Base-by-base conservation (phyloP, 345 rosid species). In the Bruguiera sexangula region DNA sequence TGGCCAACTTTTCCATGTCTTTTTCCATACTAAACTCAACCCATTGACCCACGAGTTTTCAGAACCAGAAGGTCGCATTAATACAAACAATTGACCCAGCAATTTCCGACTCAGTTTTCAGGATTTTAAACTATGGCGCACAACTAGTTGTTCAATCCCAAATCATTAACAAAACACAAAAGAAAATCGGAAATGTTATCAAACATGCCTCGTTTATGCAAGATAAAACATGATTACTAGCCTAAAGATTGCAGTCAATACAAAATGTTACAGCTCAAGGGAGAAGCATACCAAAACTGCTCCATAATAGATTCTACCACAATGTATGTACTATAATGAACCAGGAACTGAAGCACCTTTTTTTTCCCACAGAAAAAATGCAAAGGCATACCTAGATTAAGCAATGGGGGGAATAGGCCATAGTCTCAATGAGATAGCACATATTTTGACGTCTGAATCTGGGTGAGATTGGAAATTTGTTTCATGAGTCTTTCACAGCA, bases 401-500 rank as follows among this genome's bases (percentile, higher is more conserved):
- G 66, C 27, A 72, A 63, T 13, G 61, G 63, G 68, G 68, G 60
- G 53, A 21, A 69, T 63, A 60, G 67, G 63, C 50, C 73, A 69
- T 68, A 57, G 69, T 60, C 67, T 69, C 43, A 10, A 62, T 34
- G 19, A 24, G 50, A 52, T 20, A 53, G 30, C 62, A 63, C 21
- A 46, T 27, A 20, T 10, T 36, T 39, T 72, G 39, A 8, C 65
- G 36, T 66, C 58, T 67, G 67, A 20, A 37, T 32, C 53, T 29
- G 36, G 9, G 55, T 9, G 27, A 31, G 24, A 61, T 48, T 34
- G 10, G 20, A 65, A 34, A n/a, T 11, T 20, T 71, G 59, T 59
- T 68, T 84, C 82, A 85, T 31, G 74, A 78, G 34, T 84, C 87
- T 68, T 70, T 71, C 54, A 76, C 71, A 46, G 85, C 71, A 30